Evolutionary conservation across 257 asterid species (phyloP), one percentile per base, ranked within the genome.

Genomic region (Cynanchum wilfordii): DNA sequence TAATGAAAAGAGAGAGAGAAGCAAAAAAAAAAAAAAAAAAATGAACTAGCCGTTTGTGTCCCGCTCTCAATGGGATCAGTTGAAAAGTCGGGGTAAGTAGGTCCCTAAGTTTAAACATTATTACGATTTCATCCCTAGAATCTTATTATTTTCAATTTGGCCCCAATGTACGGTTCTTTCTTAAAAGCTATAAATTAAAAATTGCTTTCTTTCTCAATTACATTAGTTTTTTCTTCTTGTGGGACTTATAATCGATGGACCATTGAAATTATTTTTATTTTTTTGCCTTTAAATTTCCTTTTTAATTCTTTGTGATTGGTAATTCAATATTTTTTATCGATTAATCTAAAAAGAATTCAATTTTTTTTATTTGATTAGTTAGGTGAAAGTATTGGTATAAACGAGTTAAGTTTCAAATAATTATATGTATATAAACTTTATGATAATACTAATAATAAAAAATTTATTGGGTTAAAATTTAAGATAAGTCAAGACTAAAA

Each of bases 41-140:
- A 10, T 6, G 2, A 67, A 69, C 73, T 69, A 69, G 73, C 73
- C 73, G 73, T 69, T 69, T 47, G 60, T 69, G 73, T 45, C 47
- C 19, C 58, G 73, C 69, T 64, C 69, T 36, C 27, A 2, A 16
- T 5, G 17, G 72, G 72, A 55, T 29, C 56, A 47, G 17, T 62
- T 62, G 67, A 62, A 30, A 62, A 17, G 24, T 12, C 3, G n/a
- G 42, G 68, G 25, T 12, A 62, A 24, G 69, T 12, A 62, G 47
- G 69, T 64, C 69, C 49, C 50, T 9, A 64, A 38, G 69, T 19
- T 64, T 2, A 27, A 6, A 0, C 47, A 49, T 1, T 45, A 15
- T 63, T 69, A 59, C 30, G 9, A 9, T 45, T 45, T 52, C 13
- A 16, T 58, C 16, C 62, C 73, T 29, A 17, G 7, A 24, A 27